Base-by-base conservation (phyloP, 441 rosid species). In the Euphorbia corollata region DNA sequence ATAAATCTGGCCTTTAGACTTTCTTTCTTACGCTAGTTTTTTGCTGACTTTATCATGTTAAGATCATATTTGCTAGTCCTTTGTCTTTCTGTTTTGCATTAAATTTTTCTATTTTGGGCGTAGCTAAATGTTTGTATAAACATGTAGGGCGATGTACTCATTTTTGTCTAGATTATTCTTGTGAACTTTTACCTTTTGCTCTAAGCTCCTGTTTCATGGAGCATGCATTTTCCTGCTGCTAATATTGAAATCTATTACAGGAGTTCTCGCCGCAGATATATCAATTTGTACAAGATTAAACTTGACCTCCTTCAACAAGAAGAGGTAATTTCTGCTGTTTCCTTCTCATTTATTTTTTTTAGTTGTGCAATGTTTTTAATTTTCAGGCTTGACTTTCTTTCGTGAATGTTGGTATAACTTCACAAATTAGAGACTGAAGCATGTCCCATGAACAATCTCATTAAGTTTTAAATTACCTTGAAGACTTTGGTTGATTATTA, bases 241-340 rank as follows among this genome's bases (percentile, higher is more conserved):
- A n/a, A n/a, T 30, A 23, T 62, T 20, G 32, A 27, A 48, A 24
- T 56, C 72, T 43, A 53, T 74, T 73, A 38, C 93, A 93, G 99
- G 87, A 81, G 72, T 72, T 76, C 73, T 71, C 89, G 93, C 61
- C 84, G 89, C 71, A 84, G 82, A 75, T 93, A 93, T 80, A 88
- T 89, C 38, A 80, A 79, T 68, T 74, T 86, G 58, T 93, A 93
- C 85, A 87, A 86, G 87, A 80, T 74, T 68, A 93, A 93, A 76
- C 81, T 93, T 41, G 87, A 82, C 51, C 82, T 81, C 77, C 95
- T 93, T 75, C 85, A 74, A 68, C 81, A 76, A 74, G 99, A 89
- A 62, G 91, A 81, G 95, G 98, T 84, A 74, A 73, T 58, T 50
- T 41, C 57, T 57, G 65, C 63, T 30, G 32, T 53, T 66, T n/a